A percentile compares a stretch with the other conserved stretches of the same genome.
These are phyloP conservation scores for Aspergillus melleus DNA, from an alignment of 2,329 filamentous ascomycete species.

Conservation along the genomic window DNA sequence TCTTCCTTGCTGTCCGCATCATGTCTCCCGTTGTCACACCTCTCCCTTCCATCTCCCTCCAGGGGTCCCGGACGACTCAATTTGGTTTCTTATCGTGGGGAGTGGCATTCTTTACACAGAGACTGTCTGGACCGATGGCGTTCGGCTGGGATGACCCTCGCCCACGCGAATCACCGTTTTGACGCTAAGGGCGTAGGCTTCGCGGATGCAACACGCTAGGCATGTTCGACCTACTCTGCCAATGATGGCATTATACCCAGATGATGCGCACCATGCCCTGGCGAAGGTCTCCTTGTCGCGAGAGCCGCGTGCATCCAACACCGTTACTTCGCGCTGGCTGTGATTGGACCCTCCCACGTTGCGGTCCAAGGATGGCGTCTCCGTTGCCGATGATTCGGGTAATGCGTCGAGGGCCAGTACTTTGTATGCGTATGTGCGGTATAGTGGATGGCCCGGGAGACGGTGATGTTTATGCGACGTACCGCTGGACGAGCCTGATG, in stretches of 20 bases:
- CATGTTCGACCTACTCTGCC: constrained; percentile 41
- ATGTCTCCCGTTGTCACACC: neutral
- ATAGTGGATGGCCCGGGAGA: constrained; percentile 41
- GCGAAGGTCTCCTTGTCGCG: constrained; percentile 41
- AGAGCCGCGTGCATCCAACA: constrained; percentile 38
- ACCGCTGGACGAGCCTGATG: neutral
- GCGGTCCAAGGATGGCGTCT: constrained; percentile 1
- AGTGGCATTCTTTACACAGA: neutral
- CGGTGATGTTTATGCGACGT: constrained; percentile 21
- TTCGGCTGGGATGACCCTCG: constrained; percentile 11
- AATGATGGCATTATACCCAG: constrained; percentile 43
- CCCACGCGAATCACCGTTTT: constrained; percentile 42
- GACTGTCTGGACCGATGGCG: neutral
- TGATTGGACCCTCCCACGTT: neutral
- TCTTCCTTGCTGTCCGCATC: neutral
- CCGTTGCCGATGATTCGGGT: constrained; percentile 14
- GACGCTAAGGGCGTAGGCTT: constrained; percentile 43
- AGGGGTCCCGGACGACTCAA: too few relatives aligned
- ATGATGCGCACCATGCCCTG: constrained; percentile 46
- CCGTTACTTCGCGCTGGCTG: constrained; percentile 25
- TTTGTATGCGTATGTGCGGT: constrained; percentile 35
- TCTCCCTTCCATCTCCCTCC: neutral
- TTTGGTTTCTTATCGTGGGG: too few relatives aligned
- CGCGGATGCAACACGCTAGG: constrained; percentile 44
- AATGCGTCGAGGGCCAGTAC: constrained; percentile 31